Percentiles rank a stretch among this genome's conserved stretches.
Conservation (phyloP, 2,329 filamentous ascomycete genomes). For the Hypoxylon sp. region DNA sequence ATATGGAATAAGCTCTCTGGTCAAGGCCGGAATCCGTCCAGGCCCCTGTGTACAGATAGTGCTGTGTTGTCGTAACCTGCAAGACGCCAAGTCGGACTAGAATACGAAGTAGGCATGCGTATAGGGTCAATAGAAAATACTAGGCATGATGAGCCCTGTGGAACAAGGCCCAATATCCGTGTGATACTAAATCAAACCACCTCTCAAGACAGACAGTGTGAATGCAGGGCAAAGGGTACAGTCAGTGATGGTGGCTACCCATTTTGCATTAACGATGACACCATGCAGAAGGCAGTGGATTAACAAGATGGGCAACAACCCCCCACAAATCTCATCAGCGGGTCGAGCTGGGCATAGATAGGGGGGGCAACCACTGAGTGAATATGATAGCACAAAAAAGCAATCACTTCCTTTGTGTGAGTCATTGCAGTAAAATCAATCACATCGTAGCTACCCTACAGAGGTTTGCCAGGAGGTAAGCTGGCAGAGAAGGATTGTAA, state of each 20-base stretch:
- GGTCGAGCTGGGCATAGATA: not conserved
- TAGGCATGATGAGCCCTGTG: slow-evolving; percentile 34
- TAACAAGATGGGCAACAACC: not conserved
- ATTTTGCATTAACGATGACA: slow-evolving; percentile 18
- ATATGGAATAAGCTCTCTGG: slow-evolving; percentile 28
- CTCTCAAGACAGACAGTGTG: slow-evolving; percentile 33
- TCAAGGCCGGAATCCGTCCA: slow-evolving; percentile 16
- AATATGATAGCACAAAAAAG: not conserved
- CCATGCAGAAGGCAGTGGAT: slow-evolving; percentile 7
- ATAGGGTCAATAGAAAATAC: slow-evolving; percentile 33
- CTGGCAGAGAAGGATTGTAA: slow-evolving; percentile 12
- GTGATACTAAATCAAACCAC: slow-evolving; percentile 39
- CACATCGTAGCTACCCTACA: slow-evolving; percentile 4
- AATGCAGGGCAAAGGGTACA: slow-evolving; percentile 38
- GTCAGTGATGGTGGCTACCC: slow-evolving; percentile 19
- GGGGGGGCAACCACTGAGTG: not conserved
- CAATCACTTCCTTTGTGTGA: slow-evolving; percentile 14
- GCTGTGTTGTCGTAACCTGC: slow-evolving; percentile 39
- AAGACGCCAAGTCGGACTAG: slow-evolving; percentile 41
- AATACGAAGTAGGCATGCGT: slow-evolving; percentile 42
- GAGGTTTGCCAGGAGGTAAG: slow-evolving; percentile 15
- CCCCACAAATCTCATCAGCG: slow-evolving; percentile 1
- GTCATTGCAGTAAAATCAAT: slow-evolving; percentile 15
- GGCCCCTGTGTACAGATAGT: slow-evolving; percentile 29
- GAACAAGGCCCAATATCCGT: slow-evolving; percentile 32